Evolutionary conservation across 495 filamentous ascomycete species (phyloP), one percentile per base, ranked within the genome.

Genomic region (Lepraria neglecta): DNA sequence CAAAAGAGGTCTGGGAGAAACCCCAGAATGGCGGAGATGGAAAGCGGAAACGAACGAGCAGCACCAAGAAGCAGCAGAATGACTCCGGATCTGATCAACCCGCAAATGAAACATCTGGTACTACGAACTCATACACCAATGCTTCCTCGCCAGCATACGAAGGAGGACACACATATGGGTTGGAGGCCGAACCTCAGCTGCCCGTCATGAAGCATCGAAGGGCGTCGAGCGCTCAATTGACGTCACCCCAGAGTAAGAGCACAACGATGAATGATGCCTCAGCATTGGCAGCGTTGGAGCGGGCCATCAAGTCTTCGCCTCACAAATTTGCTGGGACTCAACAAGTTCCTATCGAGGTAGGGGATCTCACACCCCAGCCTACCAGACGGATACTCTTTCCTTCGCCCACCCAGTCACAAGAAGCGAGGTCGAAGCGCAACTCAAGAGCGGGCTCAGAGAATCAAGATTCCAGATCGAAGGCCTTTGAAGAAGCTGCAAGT

Each of bases 371-470:
- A 44, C 78, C 79, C 30, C 80, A 78, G 65, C 80, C 80, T 48
- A 89, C 87, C 28, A 82, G 89, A 69, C 82, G 92, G 68, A 73
- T 91, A 40, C 78, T 97, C 50, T 97, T 97, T 74, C 86, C 88
- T 56, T 75, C 70, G 12, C 73, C 72, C 24, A 63, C 17, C 17
- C 50, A 65, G 12, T 60, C 56, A 10, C 53, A 60, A 47, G 58
- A 58, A 40, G 54, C 59, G 43, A 62, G 52, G 21, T 57, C 64
- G 71, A 62, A 52, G 19, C 30, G 31, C 28, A 46, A 45, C 28
- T 57, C 63, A 19, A 12, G 46, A 15, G 38, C 54, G 21, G 60
- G 64, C n/a, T 61, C 74, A 0, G 70, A 71, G 21, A 65, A 59
- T 30, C 66, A 69, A 6, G 69, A 70, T 45, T 56, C 65, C n/a